Evolutionary conservation across 2,329 filamentous ascomycete species (phyloP), one percentile per base, ranked within the genome.

Genomic region (Trichoderma oligosporum): DNA sequence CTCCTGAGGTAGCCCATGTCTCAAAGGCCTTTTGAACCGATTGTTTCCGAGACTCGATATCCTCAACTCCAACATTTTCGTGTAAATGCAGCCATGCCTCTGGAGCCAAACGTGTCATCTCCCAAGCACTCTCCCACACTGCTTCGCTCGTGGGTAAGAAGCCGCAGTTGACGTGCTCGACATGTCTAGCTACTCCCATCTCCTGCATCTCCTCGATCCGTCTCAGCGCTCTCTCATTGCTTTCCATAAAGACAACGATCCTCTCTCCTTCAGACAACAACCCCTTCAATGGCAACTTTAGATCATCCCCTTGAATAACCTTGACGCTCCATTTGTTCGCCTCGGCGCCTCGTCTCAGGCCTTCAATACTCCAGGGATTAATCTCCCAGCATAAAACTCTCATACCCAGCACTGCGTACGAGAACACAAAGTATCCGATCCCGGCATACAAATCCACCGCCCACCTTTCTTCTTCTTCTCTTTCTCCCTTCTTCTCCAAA

Each of bases 401-500:
- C 65, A 92, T 75, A 0, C 90, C 91, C 16, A 87, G 81, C 59
- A 76, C 79, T 6, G 86, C 81, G 72, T 96, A 97, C 29, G 84
- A 88, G 67, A 97, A 96, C 3, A 88, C 83, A 72, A 97, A 97
- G 73, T 97, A 97, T 4, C 93, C 93, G 62, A 97, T 96, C 0
- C 93, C 93, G 0, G 89, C 90, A 74, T 96, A 97, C 59, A 97
- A 75, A 70, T 97, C 93, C 0, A 95, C 82, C 0, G 86, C 83
- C 70, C 79, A 84, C 4, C 58, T 55, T 1, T 65, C 62, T 7
- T 70, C 68, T 14, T 73, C 64, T 1, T 11, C 20, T 6, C 8
- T 11, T 25, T 1, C 24, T 4, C 2, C 24, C n/a, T 8, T 22
- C n/a, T 22, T 24, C 7, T 14, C 7, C 27, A 55, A 56, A 2